These are phyloP conservation scores for Talaromyces atroroseus DNA, from an alignment of 2,329 filamentous ascomycete species.

Conservation along the genomic window DNA sequence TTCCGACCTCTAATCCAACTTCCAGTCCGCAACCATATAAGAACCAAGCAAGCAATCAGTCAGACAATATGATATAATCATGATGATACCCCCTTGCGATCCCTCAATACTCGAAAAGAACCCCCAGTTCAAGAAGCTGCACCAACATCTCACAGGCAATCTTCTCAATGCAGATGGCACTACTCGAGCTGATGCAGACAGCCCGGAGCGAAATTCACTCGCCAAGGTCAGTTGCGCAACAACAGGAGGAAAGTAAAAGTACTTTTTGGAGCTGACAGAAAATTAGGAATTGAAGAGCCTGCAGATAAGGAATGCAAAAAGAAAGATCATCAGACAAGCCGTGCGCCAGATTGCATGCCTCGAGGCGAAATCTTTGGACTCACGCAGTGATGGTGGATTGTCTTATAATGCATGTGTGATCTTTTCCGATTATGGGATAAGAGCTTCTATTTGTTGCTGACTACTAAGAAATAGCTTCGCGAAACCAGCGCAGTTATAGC, in stretches of 20 bases:
- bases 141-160: constrained; percentile 34
- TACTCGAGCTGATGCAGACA: constrained; percentile 27
- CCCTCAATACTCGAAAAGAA: constrained; percentile 35
- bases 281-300: constrained; percentile 31
- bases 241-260: not conserved
- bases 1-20: not conserved
- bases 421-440: not conserved
- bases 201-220: constrained; percentile 25
- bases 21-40: no score
- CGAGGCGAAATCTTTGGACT: not conserved
- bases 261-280: not conserved
- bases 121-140: constrained; percentile 38
- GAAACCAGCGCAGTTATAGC: constrained; percentile 31
- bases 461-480: constrained; percentile 23
- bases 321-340: constrained; percentile 27
- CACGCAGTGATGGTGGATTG: not conserved
- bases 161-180: constrained; percentile 39
- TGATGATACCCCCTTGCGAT: constrained; percentile 41
- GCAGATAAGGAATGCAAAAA: constrained; percentile 29
- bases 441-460: constrained; percentile 16
- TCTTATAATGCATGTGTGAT: not conserved
- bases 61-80: constrained; percentile 2
- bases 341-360: constrained; percentile 25
- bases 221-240: constrained; percentile 26
- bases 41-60: not conserved